Base-by-base conservation (phyloP, 164 flowering plant genomes). In the Platanus orientalis region DNA sequence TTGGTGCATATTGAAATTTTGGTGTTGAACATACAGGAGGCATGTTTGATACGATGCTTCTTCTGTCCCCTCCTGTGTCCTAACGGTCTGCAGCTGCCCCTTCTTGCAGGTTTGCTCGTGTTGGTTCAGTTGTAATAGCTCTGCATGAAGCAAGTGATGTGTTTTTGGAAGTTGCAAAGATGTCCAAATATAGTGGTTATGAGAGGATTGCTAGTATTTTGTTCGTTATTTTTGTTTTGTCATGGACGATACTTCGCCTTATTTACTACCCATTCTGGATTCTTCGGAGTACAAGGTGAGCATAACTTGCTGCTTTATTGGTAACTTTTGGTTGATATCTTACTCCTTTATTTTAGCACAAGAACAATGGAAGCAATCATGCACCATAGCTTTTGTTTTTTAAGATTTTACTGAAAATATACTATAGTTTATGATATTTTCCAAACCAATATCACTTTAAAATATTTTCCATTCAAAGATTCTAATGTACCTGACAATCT, bases 61-160 rank as follows among this genome's bases (percentile, higher is more conserved):
- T 0, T 36, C 11, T 17, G 26, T 24, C 29, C 24, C 20, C 56
- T 61, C 40, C 10, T 23, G 23, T 28, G 32, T 7, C 49, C 36
- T 39, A 36, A 36, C 40, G 25, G 0, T 34, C 34, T 23, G 57
- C 62, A 30, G 39, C 25, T 50, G 14, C 49, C 34, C 40, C 19
- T 40, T 67, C 60, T 75, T 71, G 65, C 85, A 94, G 99, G 80
- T 88, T 94, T 75, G 85, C 84, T 55, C 96, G 97, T 55, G 90
- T 73, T 68, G 99, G 99, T 54, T 88, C 99, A 0, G 70, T 94
- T 71, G 86, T 94, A 75, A 76, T 94, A 67, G 99, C 99, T 55
- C 81, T 94, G 77, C 99, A 94, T 77, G 99, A 94, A 82, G 97
- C 88, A 27, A 91, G 88, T 72, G 99, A 94, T 72, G 84, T 89